Evolutionary conservation across 345 rosid genomes (phyloP).

Genomic region (Aurinia saxatilis): DNA sequence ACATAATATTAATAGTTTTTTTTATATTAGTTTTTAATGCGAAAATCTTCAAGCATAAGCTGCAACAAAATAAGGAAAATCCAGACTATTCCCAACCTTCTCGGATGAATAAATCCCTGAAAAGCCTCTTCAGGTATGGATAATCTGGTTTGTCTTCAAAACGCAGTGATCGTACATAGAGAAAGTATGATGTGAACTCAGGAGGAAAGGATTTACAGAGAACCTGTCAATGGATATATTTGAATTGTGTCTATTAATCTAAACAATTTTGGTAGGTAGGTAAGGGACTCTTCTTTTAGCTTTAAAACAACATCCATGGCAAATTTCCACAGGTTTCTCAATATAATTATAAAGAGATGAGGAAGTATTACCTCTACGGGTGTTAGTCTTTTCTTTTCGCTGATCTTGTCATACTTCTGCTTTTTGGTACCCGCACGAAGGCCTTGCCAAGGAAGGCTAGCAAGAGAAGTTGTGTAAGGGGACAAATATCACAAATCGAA

Average conservation of each 20-base stretch:
- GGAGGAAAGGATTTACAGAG: constrained; percentile 91
- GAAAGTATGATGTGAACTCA: constrained; percentile 93
- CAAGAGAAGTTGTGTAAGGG: constrained; percentile 16
- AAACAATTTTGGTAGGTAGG: background rate
- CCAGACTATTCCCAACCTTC: constrained; percentile 45
- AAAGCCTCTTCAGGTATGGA: constrained; percentile 91
- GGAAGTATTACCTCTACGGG: constrained; percentile 65
- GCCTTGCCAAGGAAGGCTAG: constrained; percentile 99
- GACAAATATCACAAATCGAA: background rate
- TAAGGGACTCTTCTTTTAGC: background rate
- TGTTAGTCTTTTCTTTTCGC: constrained; percentile 92
- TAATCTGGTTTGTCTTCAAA: constrained; percentile 99
- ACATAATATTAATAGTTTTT: background rate
- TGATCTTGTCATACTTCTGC: constrained; percentile 97
- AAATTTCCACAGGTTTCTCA: background rate
- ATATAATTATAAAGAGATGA: background rate
- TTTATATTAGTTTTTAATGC: background rate
- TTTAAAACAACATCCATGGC: background rate
- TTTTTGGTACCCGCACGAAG: constrained; percentile 93
- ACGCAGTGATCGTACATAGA: constrained; percentile 82
- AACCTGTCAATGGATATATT: constrained; percentile 37
- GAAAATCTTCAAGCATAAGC: background rate
- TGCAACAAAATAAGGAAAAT: background rate
- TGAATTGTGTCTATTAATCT: background rate
- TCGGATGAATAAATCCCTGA: constrained; percentile 86